Evolutionary conservation across 805 yeast species (phyloP), one percentile per base, ranked within the genome.

Genomic region (Yarrowia deformans): DNA sequence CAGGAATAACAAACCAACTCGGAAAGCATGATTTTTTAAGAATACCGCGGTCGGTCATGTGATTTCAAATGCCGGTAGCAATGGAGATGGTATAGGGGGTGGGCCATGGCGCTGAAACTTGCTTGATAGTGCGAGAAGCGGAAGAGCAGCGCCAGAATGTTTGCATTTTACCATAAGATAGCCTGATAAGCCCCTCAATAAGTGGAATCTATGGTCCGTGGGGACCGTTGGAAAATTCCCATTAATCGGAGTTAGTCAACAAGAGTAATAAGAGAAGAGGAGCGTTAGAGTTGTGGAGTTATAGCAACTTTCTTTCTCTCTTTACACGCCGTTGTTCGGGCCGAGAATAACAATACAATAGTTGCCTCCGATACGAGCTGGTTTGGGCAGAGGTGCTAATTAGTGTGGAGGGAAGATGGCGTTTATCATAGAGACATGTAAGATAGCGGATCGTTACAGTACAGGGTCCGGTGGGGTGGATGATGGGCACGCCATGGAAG

Each of bases 311-410:
- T 54, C 18, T 54, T 54, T 54, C 60, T 45, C 23, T 54, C 18
- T 54, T 54, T 54, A 13, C 45, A 54, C 60, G 60, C 45, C 45
- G 45, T 54, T 39, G 45, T 37, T 54, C 60, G 60, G 58, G 9
- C 58, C 58, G 58, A 54, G 37, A 54, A 34, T 52, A 52, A 54
- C 60, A 54, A 23, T 54, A 54, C 60, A 54, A 54, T 54, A 54
- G 60, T 23, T 16, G 60, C 60, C 60, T 54, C 60, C 60, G 60
- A 54, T 54, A 54, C 60, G 60, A 54, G 60, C 12, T 19, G 43
- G 12, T 18, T 45, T 13, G 14, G 29, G 29, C 18, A 29, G 13
- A 29, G 23, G n/a, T 23, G 29, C 29, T 13, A 10, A 14, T 39
- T 45, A 42, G 46, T 45, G 48, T 19, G 29, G 29, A 45, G 48